Base-by-base conservation (phyloP, 2,329 filamentous ascomycete species). In the Cucurbitaria berberidis region DNA sequence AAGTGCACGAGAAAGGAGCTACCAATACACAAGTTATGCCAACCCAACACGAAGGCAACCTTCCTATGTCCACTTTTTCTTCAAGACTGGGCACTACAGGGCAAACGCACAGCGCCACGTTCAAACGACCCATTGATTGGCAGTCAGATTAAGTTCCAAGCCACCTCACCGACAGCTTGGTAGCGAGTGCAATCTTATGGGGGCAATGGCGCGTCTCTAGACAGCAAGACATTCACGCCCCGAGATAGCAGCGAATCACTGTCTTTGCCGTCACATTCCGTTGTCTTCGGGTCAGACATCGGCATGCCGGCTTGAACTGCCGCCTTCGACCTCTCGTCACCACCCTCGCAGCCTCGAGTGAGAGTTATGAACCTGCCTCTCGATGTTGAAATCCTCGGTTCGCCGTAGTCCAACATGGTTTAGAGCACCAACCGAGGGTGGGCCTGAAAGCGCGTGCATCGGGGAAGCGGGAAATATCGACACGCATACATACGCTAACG, bases 111-210 rank as follows among this genome's bases (percentile, higher is more conserved):
- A 45, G 41, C 43, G 51, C 53, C 48, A 40, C 44, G 47, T 24
- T 38, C 18, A 32, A 27, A 24, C 40, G 19, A 32, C 51, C 40
- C 36, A 44, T 39, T 64, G 53, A 64, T 68, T 66, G 62, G 66
- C 55, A 60, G 49, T 43, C 49, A 50, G 45, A 32, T 45, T 46
- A 27, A 45, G 43, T 45, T 51, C 46, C 57, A 58, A 58, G 63
- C 63, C 57, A 55, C 45, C 22, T 56, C 57, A 51, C 70, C 71
- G 69, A 67, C 64, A 65, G 63, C 10, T 36, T 70, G 72, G 72
- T 69, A 70, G 55, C 70, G 70, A 73, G 62, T 57, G 61, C 60
- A 60, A 52, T 63, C 57, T 65, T 56, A 55, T 67, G 60, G 62
- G 62, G 64, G 44, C 36, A 45, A 55, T 64, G 60, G 66, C 65